Conservation (phyloP, 257 asterid species). For the Gentiana macrophylla region DNA sequence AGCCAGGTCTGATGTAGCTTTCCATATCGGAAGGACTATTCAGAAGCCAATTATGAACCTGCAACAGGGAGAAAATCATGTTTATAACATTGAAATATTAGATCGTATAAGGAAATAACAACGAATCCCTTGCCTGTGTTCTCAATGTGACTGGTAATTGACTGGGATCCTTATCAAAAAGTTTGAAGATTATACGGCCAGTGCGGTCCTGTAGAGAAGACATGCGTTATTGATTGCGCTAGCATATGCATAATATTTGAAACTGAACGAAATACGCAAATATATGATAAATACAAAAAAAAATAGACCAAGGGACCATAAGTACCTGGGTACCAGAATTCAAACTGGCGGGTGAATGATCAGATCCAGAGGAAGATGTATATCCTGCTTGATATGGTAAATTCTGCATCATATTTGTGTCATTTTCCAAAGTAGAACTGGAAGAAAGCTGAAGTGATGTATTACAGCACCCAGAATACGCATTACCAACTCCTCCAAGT, state of each 20-base stretch:
- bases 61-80: conserved; percentile 17
- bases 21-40: conserved; percentile 91
- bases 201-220: conserved; percentile 58
- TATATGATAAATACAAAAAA: neutral
- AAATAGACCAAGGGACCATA: neutral
- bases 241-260: neutral
- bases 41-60: conserved; percentile 82
- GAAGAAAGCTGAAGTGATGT: conserved; percentile 72
- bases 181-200: conserved; percentile 74
- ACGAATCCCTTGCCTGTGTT: conserved; percentile 40
- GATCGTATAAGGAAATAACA: conserved; percentile 1
- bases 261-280: conserved; percentile 3
- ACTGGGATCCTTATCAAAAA: conserved; percentile 94
- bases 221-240: conserved; percentile 4
- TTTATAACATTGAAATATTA: conserved; percentile 5
- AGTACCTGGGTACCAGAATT: conserved; percentile 58
- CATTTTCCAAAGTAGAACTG: conserved; percentile 29
- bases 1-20: conserved; percentile 92
- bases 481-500: conserved; percentile 25
- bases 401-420: conserved; percentile 40
- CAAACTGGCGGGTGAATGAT: conserved; percentile 69
- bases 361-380: conserved; percentile 74
- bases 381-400: conserved; percentile 49
- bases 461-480: conserved; percentile 28
- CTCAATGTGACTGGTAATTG: conserved; percentile 74